phyloP scores from a whole-genome alignment of 169 alveolate species.

The Cryptosporidium felis region DNA sequence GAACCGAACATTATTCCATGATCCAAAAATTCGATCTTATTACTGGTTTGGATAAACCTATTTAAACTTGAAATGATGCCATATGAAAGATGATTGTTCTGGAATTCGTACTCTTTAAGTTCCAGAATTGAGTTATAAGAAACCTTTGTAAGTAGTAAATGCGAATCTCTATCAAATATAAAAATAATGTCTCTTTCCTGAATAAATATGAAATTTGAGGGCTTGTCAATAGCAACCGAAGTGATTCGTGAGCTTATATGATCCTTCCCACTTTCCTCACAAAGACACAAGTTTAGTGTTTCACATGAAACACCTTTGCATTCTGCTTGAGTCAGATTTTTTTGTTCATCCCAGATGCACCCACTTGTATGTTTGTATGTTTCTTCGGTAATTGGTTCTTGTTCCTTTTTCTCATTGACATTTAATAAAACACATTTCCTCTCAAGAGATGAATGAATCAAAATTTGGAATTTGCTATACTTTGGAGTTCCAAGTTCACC shows the following conservation, averaged over 20 bases:
- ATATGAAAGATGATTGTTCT: slow-evolving; percentile 22
- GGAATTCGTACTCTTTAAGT: neutral
- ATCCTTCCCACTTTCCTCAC: neutral
- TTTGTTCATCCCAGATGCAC: slow-evolving; percentile 45
- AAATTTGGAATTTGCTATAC: slow-evolving; percentile 27
- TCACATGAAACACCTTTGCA: slow-evolving; percentile 40
- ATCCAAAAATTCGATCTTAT: slow-evolving; percentile 27
- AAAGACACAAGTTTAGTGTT: slow-evolving; percentile 13
- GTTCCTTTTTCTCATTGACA: neutral
- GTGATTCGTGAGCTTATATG: neutral
- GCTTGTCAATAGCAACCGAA: slow-evolving; percentile 47
- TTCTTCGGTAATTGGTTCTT: too few relatives aligned
- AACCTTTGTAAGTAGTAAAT: neutral
- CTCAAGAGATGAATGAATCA: slow-evolving; percentile 37
- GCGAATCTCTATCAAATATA: slow-evolving; percentile 37
- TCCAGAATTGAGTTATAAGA: neutral
- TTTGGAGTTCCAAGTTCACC: slow-evolving; percentile 66
- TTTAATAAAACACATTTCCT: slow-evolving; percentile 12
- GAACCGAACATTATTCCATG: slow-evolving; percentile 68
- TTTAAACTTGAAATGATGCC: slow-evolving; percentile 47
- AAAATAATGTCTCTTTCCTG: neutral
- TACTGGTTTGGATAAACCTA: slow-evolving; percentile 22
- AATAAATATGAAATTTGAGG: slow-evolving; percentile 22
- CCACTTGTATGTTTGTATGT: neutral
- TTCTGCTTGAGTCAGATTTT: slow-evolving; percentile 2